phyloP scores from a whole-genome alignment of 352 stramenopile genomes.

The Phytophthora pini region DNA sequence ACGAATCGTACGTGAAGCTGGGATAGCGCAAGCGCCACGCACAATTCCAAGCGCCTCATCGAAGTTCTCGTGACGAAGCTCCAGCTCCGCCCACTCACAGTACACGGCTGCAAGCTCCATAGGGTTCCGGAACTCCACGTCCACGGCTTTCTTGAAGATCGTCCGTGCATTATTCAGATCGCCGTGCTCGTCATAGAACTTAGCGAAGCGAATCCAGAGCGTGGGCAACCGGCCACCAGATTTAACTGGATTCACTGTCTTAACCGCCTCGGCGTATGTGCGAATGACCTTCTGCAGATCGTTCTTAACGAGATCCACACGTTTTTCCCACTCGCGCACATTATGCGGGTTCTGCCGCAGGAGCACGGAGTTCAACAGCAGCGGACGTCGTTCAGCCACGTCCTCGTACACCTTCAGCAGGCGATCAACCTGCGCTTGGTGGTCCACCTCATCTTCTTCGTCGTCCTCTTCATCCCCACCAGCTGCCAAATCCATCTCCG shows the following conservation, averaged over 20 bases:
- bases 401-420: conserved; percentile 91
- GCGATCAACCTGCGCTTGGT: conserved; percentile 77
- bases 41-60: conserved; percentile 93
- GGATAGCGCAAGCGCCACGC: conserved; percentile 77
- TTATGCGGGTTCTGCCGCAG: conserved; percentile 99
- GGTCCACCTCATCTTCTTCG: conserved; percentile 63
- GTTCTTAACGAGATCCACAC: conserved; percentile 84
- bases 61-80: conserved; percentile 96
- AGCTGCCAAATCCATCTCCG: conserved; percentile 92
- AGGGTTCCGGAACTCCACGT: conserved; percentile 78
- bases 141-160: conserved; percentile 92
- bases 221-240: conserved; percentile 88
- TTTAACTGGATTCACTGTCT: conserved; percentile 90
- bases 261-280: conserved; percentile 92
- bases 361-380: conserved; percentile 96
- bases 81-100: conserved; percentile 96
- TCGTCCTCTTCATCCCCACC: conserved; percentile 67
- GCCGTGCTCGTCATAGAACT: conserved; percentile 95
- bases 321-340: conserved; percentile 98
- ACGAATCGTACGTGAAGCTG: conserved; percentile 51
- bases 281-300: conserved; percentile 75
- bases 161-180: conserved; percentile 93
- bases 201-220: conserved; percentile 95
- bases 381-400: conserved; percentile 94
- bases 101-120: conserved; percentile 96